Percentiles rank a stretch among this genome's conserved stretches.
Conservation (phyloP, 2,329 filamentous ascomycete genomes). For the Botrytis elliptica region DNA sequence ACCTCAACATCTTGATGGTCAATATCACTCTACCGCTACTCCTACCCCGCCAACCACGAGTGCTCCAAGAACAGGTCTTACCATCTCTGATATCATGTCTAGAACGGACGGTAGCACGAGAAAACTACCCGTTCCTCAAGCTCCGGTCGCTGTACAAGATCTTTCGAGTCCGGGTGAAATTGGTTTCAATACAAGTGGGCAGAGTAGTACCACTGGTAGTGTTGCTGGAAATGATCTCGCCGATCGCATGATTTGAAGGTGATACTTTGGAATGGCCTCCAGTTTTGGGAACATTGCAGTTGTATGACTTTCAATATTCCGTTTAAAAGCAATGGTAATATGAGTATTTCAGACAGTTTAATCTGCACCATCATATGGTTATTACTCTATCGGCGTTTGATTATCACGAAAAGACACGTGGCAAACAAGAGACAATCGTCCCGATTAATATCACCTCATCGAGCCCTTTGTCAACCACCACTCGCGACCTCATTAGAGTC, state of each 20-base stretch:
- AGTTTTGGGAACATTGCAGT: neutral
- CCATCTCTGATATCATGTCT: slow-evolving; percentile 90
- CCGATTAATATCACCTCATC: slow-evolving; percentile 6
- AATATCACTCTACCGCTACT: slow-evolving; percentile 49
- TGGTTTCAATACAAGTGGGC: slow-evolving; percentile 67
- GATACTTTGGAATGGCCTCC: slow-evolving; percentile 24
- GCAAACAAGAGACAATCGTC: neutral
- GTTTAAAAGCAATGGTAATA: neutral
- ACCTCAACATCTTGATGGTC: slow-evolving; percentile 39
- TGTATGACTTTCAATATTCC: neutral
- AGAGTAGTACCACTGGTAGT: slow-evolving; percentile 75
- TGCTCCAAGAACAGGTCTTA: slow-evolving; percentile 63
- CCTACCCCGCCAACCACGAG: slow-evolving; percentile 47
- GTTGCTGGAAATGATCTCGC: slow-evolving; percentile 69
- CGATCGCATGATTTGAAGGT: slow-evolving; percentile 46
- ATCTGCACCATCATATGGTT: neutral
- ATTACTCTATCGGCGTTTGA: neutral
- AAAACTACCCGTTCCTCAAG: slow-evolving; percentile 86
- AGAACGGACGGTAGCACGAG: slow-evolving; percentile 82
- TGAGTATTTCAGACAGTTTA: neutral
- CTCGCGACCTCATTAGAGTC: neutral
- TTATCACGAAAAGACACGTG: neutral
- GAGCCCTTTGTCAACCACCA: neutral
- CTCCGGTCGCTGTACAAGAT: slow-evolving; percentile 85
- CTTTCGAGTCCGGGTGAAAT: slow-evolving; percentile 63